These are phyloP conservation scores for Trichosporon sp. DNA, from an alignment of 1,284 basidiomycete genomes.

Conservation along the genomic window DNA sequence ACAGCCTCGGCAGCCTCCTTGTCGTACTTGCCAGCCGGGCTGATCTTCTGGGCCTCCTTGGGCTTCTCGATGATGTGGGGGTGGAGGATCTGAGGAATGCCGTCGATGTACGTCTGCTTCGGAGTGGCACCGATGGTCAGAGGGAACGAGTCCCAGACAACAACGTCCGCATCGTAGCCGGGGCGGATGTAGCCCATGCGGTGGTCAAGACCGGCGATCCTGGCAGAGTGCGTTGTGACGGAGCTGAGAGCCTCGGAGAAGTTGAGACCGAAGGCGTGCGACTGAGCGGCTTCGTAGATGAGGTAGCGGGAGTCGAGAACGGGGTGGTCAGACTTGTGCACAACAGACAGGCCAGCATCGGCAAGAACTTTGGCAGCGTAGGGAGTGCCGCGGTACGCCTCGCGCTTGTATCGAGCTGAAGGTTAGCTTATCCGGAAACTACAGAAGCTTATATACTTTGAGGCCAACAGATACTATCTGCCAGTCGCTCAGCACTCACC, in stretches of 20 bases:
- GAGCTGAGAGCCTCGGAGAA: conserved; percentile 50
- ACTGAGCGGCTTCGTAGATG: conserved; percentile 79
- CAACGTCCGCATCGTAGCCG: conserved; percentile 61
- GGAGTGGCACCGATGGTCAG: conserved; percentile 60
- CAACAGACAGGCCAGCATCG: conserved; percentile 66
- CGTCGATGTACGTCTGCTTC: conserved; percentile 58
- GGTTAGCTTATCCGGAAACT: not conserved
- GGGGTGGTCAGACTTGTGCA: conserved; percentile 63
- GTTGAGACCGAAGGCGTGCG: conserved; percentile 61
- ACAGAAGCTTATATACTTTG: too few species aligned
- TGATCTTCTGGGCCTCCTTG: conserved; percentile 37
- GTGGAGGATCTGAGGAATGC: conserved; percentile 49
- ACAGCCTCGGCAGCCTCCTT: conserved; percentile 39
- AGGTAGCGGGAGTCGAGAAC: conserved; percentile 67
- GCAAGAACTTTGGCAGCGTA: conserved; percentile 74
- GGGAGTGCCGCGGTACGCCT: conserved; percentile 76
- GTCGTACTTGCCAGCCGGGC: conserved; percentile 33
- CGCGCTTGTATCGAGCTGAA: conserved; percentile 62
- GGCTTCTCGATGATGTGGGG: conserved; percentile 41
- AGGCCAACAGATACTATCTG: too few species aligned
- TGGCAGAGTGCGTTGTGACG: conserved; percentile 73
- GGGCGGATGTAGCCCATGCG: conserved; percentile 67
- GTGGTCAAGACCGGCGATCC: conserved; percentile 69
- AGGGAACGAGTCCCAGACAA: conserved; percentile 84
- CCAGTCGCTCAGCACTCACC: conserved; percentile 7